phyloP scores from a whole-genome alignment of 202 grass and related monocot genomes.

The Carex arenaria region DNA sequence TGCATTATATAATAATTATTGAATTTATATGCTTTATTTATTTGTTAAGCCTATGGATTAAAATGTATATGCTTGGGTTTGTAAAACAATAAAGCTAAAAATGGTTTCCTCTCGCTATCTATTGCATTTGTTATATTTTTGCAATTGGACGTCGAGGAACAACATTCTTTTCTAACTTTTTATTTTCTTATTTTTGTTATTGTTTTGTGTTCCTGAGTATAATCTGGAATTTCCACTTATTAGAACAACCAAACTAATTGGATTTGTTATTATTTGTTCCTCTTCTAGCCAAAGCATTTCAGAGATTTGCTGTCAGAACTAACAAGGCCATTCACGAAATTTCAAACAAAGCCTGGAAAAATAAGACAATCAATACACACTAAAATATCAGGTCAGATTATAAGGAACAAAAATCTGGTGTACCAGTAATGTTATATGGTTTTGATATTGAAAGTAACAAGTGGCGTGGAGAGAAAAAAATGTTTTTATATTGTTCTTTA shows the following conservation, averaged over 20 bases:
- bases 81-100: too few species aligned
- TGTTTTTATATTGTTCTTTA: not conserved
- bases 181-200: not conserved
- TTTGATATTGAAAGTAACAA: not conserved
- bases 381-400: too few species aligned
- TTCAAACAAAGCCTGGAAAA: not conserved
- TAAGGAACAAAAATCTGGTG: too few species aligned
- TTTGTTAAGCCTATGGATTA: too few species aligned
- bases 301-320: conserved; percentile 14
- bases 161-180: conserved; percentile 25
- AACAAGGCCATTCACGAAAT: conserved; percentile 12
- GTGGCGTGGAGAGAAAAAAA: too few species aligned
- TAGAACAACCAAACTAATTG: not conserved
- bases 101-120: too few species aligned
- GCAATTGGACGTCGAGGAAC: conserved; percentile 52
- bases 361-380: too few species aligned
- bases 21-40: not conserved
- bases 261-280: conserved; percentile 6
- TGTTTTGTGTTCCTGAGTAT: not conserved
- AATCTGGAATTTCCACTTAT: not conserved
- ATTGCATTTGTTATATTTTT: conserved; percentile 30
- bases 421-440: too few species aligned
- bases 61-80: too few species aligned
- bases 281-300: not conserved
- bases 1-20: not conserved